phyloP scores from a whole-genome alignment of 2,329 filamentous ascomycete species.

The Clonostachys solani region DNA sequence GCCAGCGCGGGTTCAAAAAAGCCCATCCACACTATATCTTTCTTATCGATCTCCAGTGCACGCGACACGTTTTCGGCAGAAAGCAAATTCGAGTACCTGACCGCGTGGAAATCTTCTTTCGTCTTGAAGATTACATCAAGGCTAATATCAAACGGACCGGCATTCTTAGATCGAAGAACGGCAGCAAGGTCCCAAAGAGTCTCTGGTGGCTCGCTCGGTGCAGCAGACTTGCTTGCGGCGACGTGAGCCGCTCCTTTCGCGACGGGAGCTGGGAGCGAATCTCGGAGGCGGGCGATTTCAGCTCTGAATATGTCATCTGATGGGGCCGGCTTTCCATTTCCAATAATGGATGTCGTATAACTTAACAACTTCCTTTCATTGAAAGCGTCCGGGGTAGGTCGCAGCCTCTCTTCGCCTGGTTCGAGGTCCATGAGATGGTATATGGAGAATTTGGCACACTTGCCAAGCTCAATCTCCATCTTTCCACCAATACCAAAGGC shows the following conservation, averaged over 20 bases:
- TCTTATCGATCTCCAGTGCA: neutral
- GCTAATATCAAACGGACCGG: constrained; percentile 44
- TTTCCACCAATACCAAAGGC: constrained; percentile 23
- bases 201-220: neutral
- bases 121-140: constrained; percentile 42
- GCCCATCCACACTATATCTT: constrained; percentile 25
- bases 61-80: constrained; percentile 5
- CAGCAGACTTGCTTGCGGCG: neutral
- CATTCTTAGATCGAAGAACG: constrained; percentile 41
- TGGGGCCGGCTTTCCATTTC: neutral
- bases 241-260: neutral
- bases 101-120: constrained; percentile 19
- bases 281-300: neutral
- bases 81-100: constrained; percentile 28
- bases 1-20: constrained; percentile 40
- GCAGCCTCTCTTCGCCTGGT: constrained; percentile 10
- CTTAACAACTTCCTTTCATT: too few relatives aligned
- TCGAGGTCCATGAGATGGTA: constrained; percentile 44
- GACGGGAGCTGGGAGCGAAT: neutral
- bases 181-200: constrained; percentile 23
- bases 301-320: neutral
- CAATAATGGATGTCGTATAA: neutral
- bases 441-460: constrained; percentile 36
- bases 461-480: constrained; percentile 21
- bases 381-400: too few relatives aligned